Conservation (phyloP, 768 basidiomycete species). For the Rhizopogon vulgaris region DNA sequence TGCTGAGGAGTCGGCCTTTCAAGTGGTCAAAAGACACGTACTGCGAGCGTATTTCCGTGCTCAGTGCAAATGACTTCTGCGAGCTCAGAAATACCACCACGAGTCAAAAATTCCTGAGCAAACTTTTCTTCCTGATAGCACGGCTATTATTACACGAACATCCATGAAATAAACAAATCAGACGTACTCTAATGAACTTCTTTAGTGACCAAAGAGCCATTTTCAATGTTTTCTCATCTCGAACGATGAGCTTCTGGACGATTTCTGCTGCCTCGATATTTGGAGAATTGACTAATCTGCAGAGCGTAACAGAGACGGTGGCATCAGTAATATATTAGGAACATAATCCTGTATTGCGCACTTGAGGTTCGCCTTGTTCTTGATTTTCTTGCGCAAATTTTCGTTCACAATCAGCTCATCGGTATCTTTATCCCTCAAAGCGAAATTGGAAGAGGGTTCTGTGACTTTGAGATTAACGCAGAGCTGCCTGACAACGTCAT, state of each 20-base stretch:
- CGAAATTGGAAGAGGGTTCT: constrained; percentile 66
- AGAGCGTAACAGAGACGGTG: constrained; percentile 3
- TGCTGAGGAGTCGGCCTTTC: background rate
- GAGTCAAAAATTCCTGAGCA: constrained; percentile 67
- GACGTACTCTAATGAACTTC: constrained; percentile 66
- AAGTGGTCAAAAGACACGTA: constrained; percentile 27
- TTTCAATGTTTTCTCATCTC: constrained; percentile 56
- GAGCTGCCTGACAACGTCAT: constrained; percentile 79
- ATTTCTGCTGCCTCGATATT: constrained; percentile 74
- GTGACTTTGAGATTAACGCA: constrained; percentile 77
- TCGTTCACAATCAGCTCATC: constrained; percentile 85
- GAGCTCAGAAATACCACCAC: constrained; percentile 66
- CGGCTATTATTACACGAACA: constrained; percentile 2
- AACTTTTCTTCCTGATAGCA: constrained; percentile 72
- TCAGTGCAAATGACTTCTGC: constrained; percentile 59
- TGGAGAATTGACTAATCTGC: constrained; percentile 70
- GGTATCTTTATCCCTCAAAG: constrained; percentile 69
- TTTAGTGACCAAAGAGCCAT: constrained; percentile 74
- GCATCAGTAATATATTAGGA: background rate
- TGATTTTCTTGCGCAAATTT: constrained; percentile 79
- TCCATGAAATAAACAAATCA: background rate
- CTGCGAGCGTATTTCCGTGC: constrained; percentile 83
- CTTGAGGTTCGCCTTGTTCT: constrained; percentile 73
- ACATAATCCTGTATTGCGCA: constrained; percentile 28
- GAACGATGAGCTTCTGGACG: constrained; percentile 56